Evolutionary conservation across 768 basidiomycete genomes (phyloP).

Genomic region (Glaciozyma antarctica): DNA sequence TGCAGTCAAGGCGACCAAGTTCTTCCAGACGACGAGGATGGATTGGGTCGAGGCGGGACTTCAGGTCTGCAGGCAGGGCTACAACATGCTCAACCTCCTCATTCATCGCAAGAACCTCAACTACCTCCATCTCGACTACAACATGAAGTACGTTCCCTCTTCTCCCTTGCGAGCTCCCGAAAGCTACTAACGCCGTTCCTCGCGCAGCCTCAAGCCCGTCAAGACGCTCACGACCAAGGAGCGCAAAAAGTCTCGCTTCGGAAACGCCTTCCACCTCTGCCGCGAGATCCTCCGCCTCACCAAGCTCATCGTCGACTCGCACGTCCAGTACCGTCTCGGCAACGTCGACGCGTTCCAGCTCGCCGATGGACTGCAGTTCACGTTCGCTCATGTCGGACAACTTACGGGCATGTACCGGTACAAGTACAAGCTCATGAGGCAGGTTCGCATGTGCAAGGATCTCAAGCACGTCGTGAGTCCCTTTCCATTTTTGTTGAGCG

Average conservation of each 20-base stretch:
- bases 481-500: background rate
- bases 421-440: constrained; percentile 99
- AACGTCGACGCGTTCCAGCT: constrained; percentile 99
- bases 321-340: constrained; percentile 95
- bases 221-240: constrained; percentile 98
- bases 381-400: constrained; percentile 93
- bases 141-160: constrained; percentile 65
- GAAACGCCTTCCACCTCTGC: constrained; percentile 96
- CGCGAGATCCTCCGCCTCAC: constrained; percentile 96
- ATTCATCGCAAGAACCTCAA: constrained; percentile 82
- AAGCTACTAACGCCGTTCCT: constrained; percentile 56
- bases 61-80: constrained; percentile 96
- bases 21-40: constrained; percentile 94
- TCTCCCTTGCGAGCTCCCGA: background rate
- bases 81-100: constrained; percentile 97
- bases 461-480: constrained; percentile 66
- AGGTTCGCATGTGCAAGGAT: constrained; percentile 99
- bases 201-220: constrained; percentile 85
- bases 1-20: constrained; percentile 80
- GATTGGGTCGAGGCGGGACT: constrained; percentile 99
- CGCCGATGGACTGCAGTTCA: constrained; percentile 95
- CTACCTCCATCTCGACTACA: constrained; percentile 94
- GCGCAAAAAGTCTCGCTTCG: constrained; percentile 98
- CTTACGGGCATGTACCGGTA: constrained; percentile 99
- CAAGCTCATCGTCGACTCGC: constrained; percentile 96